Conservation (phyloP, 768 basidiomycete genomes). For the Lactarius hatsudake region DNA sequence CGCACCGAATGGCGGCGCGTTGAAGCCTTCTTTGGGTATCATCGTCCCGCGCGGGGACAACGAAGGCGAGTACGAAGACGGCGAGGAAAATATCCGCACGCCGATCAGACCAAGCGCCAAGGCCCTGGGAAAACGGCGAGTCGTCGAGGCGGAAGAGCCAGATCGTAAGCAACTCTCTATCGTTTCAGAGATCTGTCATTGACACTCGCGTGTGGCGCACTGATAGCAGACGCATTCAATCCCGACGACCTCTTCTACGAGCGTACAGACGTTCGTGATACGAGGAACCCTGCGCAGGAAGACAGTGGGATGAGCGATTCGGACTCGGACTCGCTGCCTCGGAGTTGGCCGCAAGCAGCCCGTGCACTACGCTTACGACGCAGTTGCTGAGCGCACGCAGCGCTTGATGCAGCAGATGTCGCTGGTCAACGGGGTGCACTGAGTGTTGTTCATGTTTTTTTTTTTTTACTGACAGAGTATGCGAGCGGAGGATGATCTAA, state of each 20-base stretch:
- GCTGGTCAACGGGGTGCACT: conserved; percentile 34
- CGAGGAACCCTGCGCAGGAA: conserved; percentile 32
- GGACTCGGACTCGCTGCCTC: conserved; percentile 49
- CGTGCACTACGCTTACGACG: conserved; percentile 85
- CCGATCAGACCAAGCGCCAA: conserved; percentile 77
- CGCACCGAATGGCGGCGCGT: conserved; percentile 3
- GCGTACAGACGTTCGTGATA: conserved; percentile 33
- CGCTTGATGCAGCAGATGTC: conserved; percentile 45
- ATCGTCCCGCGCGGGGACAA: not conserved
- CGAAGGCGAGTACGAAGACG: conserved; percentile 7
- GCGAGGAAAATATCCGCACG: conserved; percentile 34
- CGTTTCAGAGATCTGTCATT: not conserved
- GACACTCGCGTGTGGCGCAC: not conserved
- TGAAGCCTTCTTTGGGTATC: conserved; percentile 17
- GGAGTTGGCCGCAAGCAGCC: conserved; percentile 44
- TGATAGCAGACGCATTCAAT: conserved; percentile 46
- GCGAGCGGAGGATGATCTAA: not conserved
- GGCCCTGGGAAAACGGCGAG: conserved; percentile 80
- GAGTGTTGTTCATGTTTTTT: conserved; percentile 3
- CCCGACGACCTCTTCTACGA: conserved; percentile 56
- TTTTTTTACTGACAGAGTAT: not conserved
- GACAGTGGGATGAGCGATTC: conserved; percentile 39
- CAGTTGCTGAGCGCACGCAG: conserved; percentile 76
- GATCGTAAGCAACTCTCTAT: conserved; percentile 41
- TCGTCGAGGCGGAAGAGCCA: conserved; percentile 49